Conservation (phyloP, 257 asterid species). For the Ocimum tenuiflorum region DNA sequence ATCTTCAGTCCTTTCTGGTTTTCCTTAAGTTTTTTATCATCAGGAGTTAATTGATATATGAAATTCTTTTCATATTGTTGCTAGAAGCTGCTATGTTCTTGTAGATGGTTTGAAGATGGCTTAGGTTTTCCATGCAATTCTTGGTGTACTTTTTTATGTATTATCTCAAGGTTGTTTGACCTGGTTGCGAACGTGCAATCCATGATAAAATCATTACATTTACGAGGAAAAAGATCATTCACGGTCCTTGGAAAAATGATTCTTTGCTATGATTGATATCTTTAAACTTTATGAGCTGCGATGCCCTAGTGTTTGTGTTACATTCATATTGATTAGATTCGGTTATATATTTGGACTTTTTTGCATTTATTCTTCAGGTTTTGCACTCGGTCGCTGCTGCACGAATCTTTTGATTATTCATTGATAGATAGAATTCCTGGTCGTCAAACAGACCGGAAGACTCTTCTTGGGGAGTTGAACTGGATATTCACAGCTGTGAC, state of each 20-base stretch:
- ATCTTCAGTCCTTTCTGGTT: slow-evolving; percentile 18
- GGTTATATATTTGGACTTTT: not conserved
- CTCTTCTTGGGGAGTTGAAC: slow-evolving; percentile 97
- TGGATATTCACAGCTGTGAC: slow-evolving; percentile 99
- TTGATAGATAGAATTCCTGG: slow-evolving; percentile 97
- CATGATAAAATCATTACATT: not conserved
- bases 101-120: not conserved
- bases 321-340: too few species aligned
- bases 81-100: slow-evolving; percentile 12
- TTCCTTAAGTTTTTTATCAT: not conserved
- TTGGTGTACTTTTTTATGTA: not conserved
- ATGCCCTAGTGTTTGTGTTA: too few species aligned
- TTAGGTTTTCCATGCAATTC: not conserved
- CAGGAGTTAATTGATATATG: not conserved
- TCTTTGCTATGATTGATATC: not conserved
- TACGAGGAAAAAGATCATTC: not conserved
- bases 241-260: not conserved
- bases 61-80: not conserved
- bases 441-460: slow-evolving; percentile 97
- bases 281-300: not conserved
- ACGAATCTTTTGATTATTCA: slow-evolving; percentile 73
- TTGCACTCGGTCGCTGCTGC: slow-evolving; percentile 82
- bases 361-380: slow-evolving; percentile 39
- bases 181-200: not conserved
- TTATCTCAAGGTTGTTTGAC: not conserved